Base-by-base conservation (phyloP, 2,329 filamentous ascomycete genomes). In the Bipolaris victoriae region DNA sequence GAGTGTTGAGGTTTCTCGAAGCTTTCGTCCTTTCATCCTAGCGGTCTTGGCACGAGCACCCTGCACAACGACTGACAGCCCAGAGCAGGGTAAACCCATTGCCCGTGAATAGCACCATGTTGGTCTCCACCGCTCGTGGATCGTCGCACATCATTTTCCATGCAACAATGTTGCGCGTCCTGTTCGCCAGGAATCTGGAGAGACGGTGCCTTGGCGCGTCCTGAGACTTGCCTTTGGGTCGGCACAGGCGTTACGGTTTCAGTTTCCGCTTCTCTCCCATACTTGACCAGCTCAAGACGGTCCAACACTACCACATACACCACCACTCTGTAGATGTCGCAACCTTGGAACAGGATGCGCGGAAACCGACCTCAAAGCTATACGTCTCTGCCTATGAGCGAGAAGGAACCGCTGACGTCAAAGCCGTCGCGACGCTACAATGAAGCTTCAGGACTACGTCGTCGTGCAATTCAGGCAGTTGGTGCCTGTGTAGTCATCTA, bases 341-440 rank as follows among this genome's bases (percentile, higher is more conserved):
- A 55, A 24, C 56, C 66, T n/a, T 76, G 69, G 72, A 68, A 70
- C 44, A 66, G 71, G 47, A 57, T 72, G 56, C 67, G 67, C 45
- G 68, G 64, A 24, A 49, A 35, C 11, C 68, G 65, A 48, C 44
- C 63, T 10, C 68, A 65, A 52, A 57, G 60, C 1, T 76, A 76
- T 45, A 51, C 60, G 7, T 61, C 62, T 15, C 63, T 76, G 20
- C 73, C 74, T n/a, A 36, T 72, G 55, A 64, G 54, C 55, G 73
- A 76, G 41, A 69, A 74, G 45, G 70, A 71, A 52, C 47, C 62
- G 1, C 45, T 53, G 3, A 57, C 68, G 1, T 50, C 69, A 1
- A 54, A 55, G 20, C 70, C 67, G 46, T 47, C 61, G 20, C 63
- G 66, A 22, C 58, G 50, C 39, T 41, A 61, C 13, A 49, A 60